These are phyloP conservation scores for Colletotrichum plurivorum DNA, from an alignment of 2,329 filamentous ascomycete genomes.

Conservation along the genomic window DNA sequence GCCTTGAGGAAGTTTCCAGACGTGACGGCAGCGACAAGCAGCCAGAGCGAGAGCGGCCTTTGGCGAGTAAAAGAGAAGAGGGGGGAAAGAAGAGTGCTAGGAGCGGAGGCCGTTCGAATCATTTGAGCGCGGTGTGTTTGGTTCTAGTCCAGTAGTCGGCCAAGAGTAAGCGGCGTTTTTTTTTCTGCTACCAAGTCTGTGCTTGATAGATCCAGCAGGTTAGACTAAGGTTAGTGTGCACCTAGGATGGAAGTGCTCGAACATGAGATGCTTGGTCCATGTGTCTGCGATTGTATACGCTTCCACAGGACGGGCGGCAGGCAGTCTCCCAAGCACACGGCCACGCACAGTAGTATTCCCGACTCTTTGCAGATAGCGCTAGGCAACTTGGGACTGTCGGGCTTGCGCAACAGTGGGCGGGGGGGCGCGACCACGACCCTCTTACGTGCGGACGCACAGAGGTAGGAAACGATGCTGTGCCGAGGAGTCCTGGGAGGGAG, in stretches of 20 bases:
- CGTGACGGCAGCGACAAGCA: too few species aligned
- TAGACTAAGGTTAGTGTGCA: too few species aligned
- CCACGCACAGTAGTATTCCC: not conserved
- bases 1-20: too few species aligned
- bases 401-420: slow-evolving; percentile 8
- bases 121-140: too few species aligned
- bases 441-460: slow-evolving; percentile 4
- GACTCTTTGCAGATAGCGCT: slow-evolving; percentile 15
- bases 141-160: too few species aligned
- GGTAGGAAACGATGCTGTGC: slow-evolving; percentile 5
- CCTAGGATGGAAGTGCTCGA: too few species aligned
- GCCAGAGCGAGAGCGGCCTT: not conserved
- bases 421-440: too few species aligned
- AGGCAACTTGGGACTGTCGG: not conserved
- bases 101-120: too few species aligned
- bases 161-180: too few species aligned
- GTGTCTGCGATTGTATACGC: not conserved
- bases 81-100: not conserved
- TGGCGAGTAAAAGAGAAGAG: not conserved
- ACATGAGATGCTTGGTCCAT: not conserved
- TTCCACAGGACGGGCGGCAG: not conserved
- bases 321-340: not conserved
- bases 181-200: slow-evolving; percentile 12
- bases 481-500: not conserved
- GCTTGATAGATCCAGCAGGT: slow-evolving; percentile 32